Percentiles rank a stretch among this genome's conserved stretches.
phyloP scores from a whole-genome alignment of 768 basidiomycete species.

The Thelephora ganbajun region DNA sequence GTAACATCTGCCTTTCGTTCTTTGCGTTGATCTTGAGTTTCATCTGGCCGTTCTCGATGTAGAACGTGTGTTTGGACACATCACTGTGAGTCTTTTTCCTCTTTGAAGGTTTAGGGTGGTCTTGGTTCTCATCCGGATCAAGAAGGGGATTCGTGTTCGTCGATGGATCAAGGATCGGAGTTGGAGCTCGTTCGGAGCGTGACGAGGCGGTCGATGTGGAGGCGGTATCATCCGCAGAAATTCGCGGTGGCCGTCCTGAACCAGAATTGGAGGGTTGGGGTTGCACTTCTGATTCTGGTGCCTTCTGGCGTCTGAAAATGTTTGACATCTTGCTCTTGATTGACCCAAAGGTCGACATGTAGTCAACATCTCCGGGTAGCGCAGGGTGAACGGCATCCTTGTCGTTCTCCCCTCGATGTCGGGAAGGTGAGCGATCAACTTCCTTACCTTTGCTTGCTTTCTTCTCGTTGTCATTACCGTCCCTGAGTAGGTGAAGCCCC shows the following conservation, averaged over 20 bases:
- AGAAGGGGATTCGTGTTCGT: conserved; percentile 52
- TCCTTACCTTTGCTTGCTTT: conserved; percentile 5
- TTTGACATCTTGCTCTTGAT: conserved; percentile 33
- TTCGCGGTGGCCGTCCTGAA: conserved; percentile 20
- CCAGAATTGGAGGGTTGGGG: conserved; percentile 10
- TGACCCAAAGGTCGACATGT: conserved; percentile 30
- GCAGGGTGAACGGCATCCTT: too few relatives aligned
- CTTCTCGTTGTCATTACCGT: conserved; percentile 15
- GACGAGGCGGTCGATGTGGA: conserved; percentile 6
- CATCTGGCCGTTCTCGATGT: conserved; percentile 84
- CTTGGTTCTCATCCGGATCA: conserved; percentile 15
- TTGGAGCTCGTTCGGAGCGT: conserved; percentile 3
- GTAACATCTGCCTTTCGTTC: conserved; percentile 92
- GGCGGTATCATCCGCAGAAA: conserved; percentile 22
- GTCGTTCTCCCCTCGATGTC: too few relatives aligned
- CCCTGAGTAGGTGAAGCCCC: conserved; percentile 55
- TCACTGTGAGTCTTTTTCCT: conserved; percentile 37
- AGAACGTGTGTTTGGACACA: conserved; percentile 90
- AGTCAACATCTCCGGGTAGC: neutral
- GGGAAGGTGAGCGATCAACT: neutral
- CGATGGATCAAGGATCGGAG: conserved; percentile 69
- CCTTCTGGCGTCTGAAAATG: conserved; percentile 21
- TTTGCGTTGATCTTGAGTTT: conserved; percentile 74
- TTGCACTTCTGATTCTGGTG: conserved; percentile 1
- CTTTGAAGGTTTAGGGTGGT: conserved; percentile 22